Evolutionary conservation across 441 rosid species (phyloP).

Genomic region (Erodium texanum): DNA sequence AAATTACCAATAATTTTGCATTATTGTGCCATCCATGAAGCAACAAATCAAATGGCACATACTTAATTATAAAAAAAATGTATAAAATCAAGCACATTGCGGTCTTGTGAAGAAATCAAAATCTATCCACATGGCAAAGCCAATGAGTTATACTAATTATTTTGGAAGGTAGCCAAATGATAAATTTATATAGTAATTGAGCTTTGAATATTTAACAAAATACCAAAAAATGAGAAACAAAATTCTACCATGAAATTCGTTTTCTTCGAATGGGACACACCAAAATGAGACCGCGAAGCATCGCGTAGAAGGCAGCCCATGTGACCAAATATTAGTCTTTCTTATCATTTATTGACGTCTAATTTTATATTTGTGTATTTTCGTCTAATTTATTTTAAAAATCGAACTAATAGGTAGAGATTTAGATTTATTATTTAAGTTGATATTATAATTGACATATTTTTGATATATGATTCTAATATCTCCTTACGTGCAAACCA

Average conservation of each 20-base stretch:
- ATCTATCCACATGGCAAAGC: not conserved
- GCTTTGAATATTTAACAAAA: not conserved
- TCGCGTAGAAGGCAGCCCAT: not conserved
- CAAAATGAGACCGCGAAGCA: not conserved
- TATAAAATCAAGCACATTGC: not conserved
- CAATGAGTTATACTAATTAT: not conserved
- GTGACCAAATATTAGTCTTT: not conserved
- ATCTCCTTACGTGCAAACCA: too few species aligned
- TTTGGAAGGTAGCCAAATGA: not conserved
- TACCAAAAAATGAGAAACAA: not conserved
- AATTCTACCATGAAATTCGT: not conserved
- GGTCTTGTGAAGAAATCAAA: not conserved
- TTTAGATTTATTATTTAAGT: too few species aligned
- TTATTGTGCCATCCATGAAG: not conserved
- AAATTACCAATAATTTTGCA: not conserved
- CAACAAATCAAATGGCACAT: not conserved
- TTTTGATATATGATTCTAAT: too few species aligned
- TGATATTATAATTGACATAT: too few species aligned
- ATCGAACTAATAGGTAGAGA: too few species aligned
- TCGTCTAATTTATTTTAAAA: too few species aligned
- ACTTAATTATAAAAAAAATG: too few species aligned
- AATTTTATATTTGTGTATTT: too few species aligned
- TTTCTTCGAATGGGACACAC: not conserved
- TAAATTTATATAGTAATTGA: not conserved
- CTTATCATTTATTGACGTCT: too few species aligned